phyloP scores from a whole-genome alignment of 2,329 filamentous ascomycete species.

The Epichloe sylvatica region DNA sequence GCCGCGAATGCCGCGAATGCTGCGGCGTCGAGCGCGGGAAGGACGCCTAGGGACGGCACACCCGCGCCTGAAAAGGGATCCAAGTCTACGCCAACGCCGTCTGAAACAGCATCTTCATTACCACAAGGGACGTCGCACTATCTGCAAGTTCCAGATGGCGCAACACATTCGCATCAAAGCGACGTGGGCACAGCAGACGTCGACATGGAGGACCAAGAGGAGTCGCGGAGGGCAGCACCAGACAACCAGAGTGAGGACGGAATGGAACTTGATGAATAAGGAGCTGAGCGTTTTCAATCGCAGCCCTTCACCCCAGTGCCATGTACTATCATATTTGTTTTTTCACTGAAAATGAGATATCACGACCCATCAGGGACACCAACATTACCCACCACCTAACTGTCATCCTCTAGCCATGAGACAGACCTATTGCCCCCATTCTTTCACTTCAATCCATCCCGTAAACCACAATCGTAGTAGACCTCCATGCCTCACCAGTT shows the following conservation, averaged over 20 bases:
- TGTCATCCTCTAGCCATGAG: no score
- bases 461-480: neutral
- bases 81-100: constrained; percentile 1
- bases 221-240: constrained; percentile 11
- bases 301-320: neutral
- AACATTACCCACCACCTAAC: neutral
- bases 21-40: constrained; percentile 13
- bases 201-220: constrained; percentile 39
- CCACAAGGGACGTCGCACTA: constrained; percentile 3
- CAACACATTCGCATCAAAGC: constrained; percentile 13
- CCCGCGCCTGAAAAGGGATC: constrained; percentile 14
- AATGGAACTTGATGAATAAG: constrained; percentile 49
- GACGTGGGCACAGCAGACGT: constrained; percentile 34
- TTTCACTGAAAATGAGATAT: neutral
- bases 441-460: neutral
- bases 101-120: neutral
- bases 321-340: neutral
- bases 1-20: neutral
- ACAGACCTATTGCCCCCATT: neutral
- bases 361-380: neutral
- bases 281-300: neutral
- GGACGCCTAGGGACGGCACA: constrained; percentile 20
- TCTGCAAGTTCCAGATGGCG: constrained; percentile 6
- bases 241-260: constrained; percentile 26
- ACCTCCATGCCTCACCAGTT: neutral